A percentile compares a stretch with the other conserved stretches of the same genome.
These are phyloP conservation scores for Atractiella rhizophila DNA, from an alignment of 768 basidiomycete species.

Conservation along the genomic window DNA sequence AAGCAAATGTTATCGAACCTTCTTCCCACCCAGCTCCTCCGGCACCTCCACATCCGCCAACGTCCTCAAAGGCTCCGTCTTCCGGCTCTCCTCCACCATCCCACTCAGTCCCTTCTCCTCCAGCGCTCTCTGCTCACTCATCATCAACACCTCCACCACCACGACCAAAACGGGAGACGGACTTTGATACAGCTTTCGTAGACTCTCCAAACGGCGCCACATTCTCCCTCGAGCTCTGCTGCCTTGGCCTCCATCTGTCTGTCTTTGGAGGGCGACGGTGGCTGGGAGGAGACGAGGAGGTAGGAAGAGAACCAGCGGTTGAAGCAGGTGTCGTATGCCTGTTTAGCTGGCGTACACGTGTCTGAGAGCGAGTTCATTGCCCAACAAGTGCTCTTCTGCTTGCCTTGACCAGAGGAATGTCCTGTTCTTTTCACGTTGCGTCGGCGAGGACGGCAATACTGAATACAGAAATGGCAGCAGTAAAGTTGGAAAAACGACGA, in stretches of 20 bases:
- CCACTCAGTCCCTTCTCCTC: too few species aligned
- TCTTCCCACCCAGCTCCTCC: too few species aligned
- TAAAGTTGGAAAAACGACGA: too few species aligned
- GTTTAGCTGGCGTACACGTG: conserved; percentile 70
- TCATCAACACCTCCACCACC: too few species aligned
- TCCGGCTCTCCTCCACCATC: too few species aligned
- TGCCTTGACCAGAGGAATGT: not conserved
- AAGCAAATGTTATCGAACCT: too few species aligned
- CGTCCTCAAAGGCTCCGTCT: too few species aligned
- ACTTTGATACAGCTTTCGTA: conserved; percentile 69
- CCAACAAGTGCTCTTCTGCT: not conserved
- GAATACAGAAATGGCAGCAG: too few species aligned
- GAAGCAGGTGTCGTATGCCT: conserved; percentile 75
- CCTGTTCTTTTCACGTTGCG: too few species aligned
- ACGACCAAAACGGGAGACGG: conserved; percentile 17
- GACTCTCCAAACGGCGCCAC: conserved; percentile 53
- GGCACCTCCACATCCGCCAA: too few species aligned
- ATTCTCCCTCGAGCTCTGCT: conserved; percentile 60
- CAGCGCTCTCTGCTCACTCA: too few species aligned
- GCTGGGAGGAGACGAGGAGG: conserved; percentile 37
- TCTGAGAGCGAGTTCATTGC: conserved; percentile 52
- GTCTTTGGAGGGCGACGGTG: conserved; percentile 23
- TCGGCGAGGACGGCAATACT: not conserved
- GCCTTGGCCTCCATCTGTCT: conserved; percentile 46
- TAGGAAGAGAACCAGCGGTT: conserved; percentile 95